Conservation (phyloP, 2,329 filamentous ascomycete genomes). For the Hypoxylon sp. region DNA sequence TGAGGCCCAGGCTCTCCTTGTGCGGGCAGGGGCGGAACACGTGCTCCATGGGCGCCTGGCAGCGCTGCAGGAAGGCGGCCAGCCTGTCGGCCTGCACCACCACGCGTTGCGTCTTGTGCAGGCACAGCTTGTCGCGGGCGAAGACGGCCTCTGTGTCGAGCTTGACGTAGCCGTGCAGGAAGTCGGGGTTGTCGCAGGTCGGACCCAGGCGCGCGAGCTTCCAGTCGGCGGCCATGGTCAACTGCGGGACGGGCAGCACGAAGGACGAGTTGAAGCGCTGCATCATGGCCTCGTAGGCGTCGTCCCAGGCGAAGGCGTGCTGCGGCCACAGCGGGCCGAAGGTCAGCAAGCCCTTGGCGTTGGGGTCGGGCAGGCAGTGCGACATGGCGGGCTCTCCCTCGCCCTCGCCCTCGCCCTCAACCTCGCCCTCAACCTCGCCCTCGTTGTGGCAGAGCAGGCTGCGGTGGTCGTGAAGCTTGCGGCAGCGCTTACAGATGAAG, state of each 20-base stretch:
- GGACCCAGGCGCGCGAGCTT: constrained; percentile 27
- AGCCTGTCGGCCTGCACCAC: constrained; percentile 21
- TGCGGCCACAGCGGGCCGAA: constrained; percentile 33
- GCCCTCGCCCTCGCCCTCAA: constrained; percentile 1
- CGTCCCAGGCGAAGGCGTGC: constrained; percentile 12
- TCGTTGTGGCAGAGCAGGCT: no score
- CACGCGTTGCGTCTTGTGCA: constrained; percentile 29
- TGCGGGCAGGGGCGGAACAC: constrained; percentile 26
- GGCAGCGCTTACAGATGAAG: constrained; percentile 21
- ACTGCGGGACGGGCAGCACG: neutral
- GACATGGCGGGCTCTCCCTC: neutral
- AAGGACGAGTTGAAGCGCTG: neutral
- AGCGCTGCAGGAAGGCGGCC: constrained; percentile 7
- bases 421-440: no score
- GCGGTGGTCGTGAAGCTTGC: constrained; percentile 18
- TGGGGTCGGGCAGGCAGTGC: neutral
- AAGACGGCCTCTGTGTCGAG: constrained; percentile 29
- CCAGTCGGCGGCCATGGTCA: constrained; percentile 31
- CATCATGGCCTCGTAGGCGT: constrained; percentile 3
- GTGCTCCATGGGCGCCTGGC: constrained; percentile 3
- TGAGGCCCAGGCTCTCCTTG: no score
- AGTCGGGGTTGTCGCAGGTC: constrained; percentile 26
- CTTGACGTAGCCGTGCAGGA: constrained; percentile 31
- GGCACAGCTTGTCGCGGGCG: constrained; percentile 5
- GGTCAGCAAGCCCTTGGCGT: constrained; percentile 17